phyloP scores from a whole-genome alignment of 768 basidiomycete species.

The Mycena venus region DNA sequence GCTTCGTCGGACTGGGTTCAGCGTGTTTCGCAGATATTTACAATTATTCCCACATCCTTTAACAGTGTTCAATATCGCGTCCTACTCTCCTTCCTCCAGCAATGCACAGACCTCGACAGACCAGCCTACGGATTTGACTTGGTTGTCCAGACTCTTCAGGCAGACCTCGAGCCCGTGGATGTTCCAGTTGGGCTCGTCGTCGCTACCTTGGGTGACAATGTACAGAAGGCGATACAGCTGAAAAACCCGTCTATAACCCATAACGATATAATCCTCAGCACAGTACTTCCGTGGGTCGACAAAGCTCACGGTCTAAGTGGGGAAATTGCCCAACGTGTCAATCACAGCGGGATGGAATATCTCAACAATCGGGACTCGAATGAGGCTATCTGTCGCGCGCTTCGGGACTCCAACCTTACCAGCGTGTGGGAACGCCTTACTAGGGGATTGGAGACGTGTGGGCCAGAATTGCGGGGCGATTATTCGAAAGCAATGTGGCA shows the following conservation, averaged over 20 bases:
- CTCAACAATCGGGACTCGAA: conserved; percentile 22
- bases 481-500: conserved; percentile 29
- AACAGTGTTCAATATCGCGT: conserved; percentile 27
- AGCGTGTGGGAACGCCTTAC: conserved; percentile 22
- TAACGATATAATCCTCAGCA: conserved; percentile 27
- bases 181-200: conserved; percentile 20
- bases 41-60: conserved; percentile 14
- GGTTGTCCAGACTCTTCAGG: conserved; percentile 17
- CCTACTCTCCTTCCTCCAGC: conserved; percentile 27
- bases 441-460: conserved; percentile 19
- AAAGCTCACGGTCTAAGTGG: not conserved
- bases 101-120: conserved; percentile 8
- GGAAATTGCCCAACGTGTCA: conserved; percentile 14
- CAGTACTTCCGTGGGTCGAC: conserved; percentile 31
- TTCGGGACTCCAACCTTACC: conserved; percentile 31
- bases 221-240: conserved; percentile 16
- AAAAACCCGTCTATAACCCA: conserved; percentile 7
- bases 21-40: conserved; percentile 16
- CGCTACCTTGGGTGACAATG: conserved; percentile 10
- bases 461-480: conserved; percentile 14
- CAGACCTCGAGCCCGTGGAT: conserved; percentile 5
- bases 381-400: conserved; percentile 26
- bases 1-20: conserved; percentile 7
- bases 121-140: conserved; percentile 31
- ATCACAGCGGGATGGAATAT: conserved; percentile 26